These are phyloP conservation scores for Peterozyma xylosa DNA, from an alignment of 805 yeast species.

Conservation along the genomic window DNA sequence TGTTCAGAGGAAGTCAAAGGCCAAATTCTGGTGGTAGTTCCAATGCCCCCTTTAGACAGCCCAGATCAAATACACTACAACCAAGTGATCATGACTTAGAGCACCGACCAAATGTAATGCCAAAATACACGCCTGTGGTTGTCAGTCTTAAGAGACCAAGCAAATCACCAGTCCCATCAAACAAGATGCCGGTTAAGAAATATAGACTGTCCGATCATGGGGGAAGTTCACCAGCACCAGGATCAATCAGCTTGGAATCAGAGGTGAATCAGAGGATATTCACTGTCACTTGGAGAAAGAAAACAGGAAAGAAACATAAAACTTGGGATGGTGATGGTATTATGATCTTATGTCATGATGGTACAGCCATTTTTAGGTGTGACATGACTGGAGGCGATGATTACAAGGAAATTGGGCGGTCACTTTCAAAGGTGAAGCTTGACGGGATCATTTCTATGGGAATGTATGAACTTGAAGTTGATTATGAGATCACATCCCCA, in stretches of 20 bases:
- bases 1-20: background rate
- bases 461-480: slow-evolving; percentile 55
- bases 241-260: background rate
- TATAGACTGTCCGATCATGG: background rate
- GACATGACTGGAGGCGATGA: slow-evolving; percentile 21
- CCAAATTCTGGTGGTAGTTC: background rate
- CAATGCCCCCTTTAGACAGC: background rate
- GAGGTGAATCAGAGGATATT: slow-evolving; percentile 8
- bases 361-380: slow-evolving; percentile 20
- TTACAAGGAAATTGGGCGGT: slow-evolving; percentile 12
- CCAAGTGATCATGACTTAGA: background rate
- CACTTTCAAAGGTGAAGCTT: slow-evolving; percentile 6
- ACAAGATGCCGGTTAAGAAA: too few species aligned
- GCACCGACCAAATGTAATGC: background rate
- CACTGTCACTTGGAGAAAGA: slow-evolving; percentile 61
- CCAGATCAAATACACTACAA: background rate
- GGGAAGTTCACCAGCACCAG: background rate
- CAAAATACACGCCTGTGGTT: too few species aligned
- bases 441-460: slow-evolving; percentile 46
- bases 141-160: too few species aligned
- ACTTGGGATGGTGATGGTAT: slow-evolving; percentile 94
- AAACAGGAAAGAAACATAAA: slow-evolving; percentile 70
- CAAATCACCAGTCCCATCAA: too few species aligned
- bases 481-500: slow-evolving; percentile 29
- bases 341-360: slow-evolving; percentile 25